Evolutionary conservation across 768 basidiomycete genomes (phyloP).

Genomic region (Cantharellus anzutake): DNA sequence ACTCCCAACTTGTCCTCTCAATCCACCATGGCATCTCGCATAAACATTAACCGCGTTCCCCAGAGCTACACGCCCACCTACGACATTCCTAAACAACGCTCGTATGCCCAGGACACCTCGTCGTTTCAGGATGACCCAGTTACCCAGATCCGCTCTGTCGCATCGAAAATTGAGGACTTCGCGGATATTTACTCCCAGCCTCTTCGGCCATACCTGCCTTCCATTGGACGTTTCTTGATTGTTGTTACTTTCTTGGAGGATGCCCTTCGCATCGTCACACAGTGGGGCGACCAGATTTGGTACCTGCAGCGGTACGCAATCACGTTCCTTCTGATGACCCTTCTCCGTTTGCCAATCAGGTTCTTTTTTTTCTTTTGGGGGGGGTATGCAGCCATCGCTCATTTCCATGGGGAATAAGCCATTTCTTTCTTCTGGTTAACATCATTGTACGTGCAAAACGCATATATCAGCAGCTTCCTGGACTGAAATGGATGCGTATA

Average conservation of each 20-base stretch:
- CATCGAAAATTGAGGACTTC: conserved; percentile 71
- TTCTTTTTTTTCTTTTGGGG: not conserved
- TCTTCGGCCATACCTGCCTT: conserved; percentile 81
- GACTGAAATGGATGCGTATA: conserved; percentile 16
- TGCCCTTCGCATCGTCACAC: conserved; percentile 77
- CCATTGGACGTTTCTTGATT: conserved; percentile 89
- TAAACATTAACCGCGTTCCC: conserved; percentile 11
- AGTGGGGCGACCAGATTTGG: conserved; percentile 97
- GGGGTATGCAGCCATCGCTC: conserved; percentile 52
- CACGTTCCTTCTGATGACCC: conserved; percentile 33
- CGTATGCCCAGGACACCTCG: conserved; percentile 4
- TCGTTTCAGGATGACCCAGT: conserved; percentile 32
- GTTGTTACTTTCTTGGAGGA: conserved; percentile 98
- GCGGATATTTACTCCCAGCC: conserved; percentile 89
- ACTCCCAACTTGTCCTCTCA: no score
- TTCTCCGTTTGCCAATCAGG: conserved; percentile 1
- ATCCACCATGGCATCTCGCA: conserved; percentile 8
- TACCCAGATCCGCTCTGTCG: conserved; percentile 51
- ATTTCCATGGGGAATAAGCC: conserved; percentile 91
- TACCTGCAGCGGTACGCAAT: conserved; percentile 43
- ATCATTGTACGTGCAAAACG: conserved; percentile 50
- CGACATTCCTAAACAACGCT: conserved; percentile 1
- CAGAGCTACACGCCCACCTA: conserved; percentile 7
- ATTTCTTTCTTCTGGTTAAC: conserved; percentile 80
- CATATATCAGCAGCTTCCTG: not conserved